Evolutionary conservation across 2,329 filamentous ascomycete species (phyloP), one percentile per base, ranked within the genome.

Genomic region (Pyrenophora graminea): DNA sequence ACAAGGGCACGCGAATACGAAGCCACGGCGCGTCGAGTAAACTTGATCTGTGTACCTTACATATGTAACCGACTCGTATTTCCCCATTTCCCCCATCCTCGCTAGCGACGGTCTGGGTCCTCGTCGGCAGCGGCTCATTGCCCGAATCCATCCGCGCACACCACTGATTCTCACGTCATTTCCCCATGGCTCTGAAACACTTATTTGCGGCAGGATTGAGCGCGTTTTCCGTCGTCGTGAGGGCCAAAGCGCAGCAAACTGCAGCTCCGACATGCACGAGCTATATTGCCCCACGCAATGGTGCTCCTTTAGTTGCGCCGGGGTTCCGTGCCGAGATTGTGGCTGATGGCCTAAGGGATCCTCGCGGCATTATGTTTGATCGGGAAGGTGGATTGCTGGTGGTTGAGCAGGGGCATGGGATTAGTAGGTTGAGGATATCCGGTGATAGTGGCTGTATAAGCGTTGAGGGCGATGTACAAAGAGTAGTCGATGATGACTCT

Each of bases 331-430:
- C 74, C 4, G 70, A 74, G 46, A 71, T 81, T 9, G 76, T 81
- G 37, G 78, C 78, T 8, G 77, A 74, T 17, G 73, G 73, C 8
- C 62, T 82, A 34, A 70, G 66, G 21, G 64, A 66, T 15, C 80
- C 80, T 12, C 74, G 80, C 15, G 75, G 76, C 9, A 74, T 82
- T 38, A 64, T 72, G 9, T 79, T 81, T 56, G 80, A 82, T 67
- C 66, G 56, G 17, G 65, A 70, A 40, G 80, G 79, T 17, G 75
- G 76, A 49, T 65, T 82, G 32, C 69, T 82, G n/a, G 76, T 82
- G 4, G 74, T 81, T 18, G 75, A 81, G 65, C 67, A 71, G 58
- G 70, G 62, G 45, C 58, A 54, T 62, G 75, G 70, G 6, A 69
- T 80, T 32, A 69, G 67, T 23, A 69, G 71, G 34, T 62, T 78